Conservation (phyloP, 2,329 filamentous ascomycete genomes). For the Penicillium sp. region DNA sequence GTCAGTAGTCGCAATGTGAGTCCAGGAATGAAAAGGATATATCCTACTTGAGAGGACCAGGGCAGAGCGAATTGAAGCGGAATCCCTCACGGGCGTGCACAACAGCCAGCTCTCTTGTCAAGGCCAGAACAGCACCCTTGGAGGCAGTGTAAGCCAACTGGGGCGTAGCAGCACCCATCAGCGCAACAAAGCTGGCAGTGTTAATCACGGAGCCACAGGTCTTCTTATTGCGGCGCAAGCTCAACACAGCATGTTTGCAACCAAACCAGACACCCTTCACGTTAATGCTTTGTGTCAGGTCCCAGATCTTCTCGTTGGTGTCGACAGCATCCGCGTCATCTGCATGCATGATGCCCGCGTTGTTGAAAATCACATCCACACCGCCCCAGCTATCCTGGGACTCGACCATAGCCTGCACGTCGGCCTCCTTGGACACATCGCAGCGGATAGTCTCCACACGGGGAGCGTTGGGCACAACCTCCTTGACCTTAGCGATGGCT, state of each 20-base stretch:
- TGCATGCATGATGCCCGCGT: slow-evolving; percentile 94
- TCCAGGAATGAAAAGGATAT: not conserved
- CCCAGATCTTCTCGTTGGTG: slow-evolving; percentile 89
- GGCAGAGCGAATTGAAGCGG: slow-evolving; percentile 88
- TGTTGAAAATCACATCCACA: slow-evolving; percentile 93
- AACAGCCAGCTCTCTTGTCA: slow-evolving; percentile 88
- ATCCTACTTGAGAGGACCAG: slow-evolving; percentile 75
- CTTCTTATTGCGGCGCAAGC: slow-evolving; percentile 78
- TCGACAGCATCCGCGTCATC: slow-evolving; percentile 76
- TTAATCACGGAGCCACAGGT: slow-evolving; percentile 81
- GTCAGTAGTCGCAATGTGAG: not conserved
- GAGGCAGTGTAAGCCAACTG: slow-evolving; percentile 91
- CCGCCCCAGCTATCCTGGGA: slow-evolving; percentile 80
- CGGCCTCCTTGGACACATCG: slow-evolving; percentile 82
- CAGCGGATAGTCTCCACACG: slow-evolving; percentile 31
- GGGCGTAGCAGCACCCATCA: slow-evolving; percentile 82
- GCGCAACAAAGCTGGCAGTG: slow-evolving; percentile 83
- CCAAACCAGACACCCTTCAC: slow-evolving; percentile 99
- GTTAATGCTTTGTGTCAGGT: slow-evolving; percentile 89
- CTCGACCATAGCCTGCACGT: slow-evolving; percentile 73
- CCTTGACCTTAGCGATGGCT: slow-evolving; percentile 71
- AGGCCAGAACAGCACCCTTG: slow-evolving; percentile 86
- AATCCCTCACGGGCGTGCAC: slow-evolving; percentile 87
- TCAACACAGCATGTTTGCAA: slow-evolving; percentile 84
- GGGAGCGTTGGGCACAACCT: slow-evolving; percentile 59